Percentiles rank a stretch among this genome's conserved stretches.
Conservation (phyloP, 1,284 basidiomycete species). For the Termitomyces sp. region DNA sequence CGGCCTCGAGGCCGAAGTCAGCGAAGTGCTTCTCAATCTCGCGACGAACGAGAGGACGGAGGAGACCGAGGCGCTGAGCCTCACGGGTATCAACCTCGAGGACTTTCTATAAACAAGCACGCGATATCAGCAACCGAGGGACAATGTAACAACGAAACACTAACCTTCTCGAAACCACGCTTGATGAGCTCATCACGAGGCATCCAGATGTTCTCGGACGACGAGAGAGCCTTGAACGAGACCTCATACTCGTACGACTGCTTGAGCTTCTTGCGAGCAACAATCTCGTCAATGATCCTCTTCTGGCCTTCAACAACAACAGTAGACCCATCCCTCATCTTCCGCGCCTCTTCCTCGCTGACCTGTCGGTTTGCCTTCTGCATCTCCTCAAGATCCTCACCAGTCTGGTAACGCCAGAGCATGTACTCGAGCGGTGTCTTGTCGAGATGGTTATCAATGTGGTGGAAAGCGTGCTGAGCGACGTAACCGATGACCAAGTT, state of each 20-base stretch:
- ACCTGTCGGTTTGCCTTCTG: conserved; percentile 86
- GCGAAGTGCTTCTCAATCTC: conserved; percentile 98
- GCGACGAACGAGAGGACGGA: conserved; percentile 93
- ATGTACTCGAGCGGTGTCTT: conserved; percentile 98
- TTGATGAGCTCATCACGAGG: conserved; percentile 95
- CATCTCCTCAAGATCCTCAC: conserved; percentile 97
- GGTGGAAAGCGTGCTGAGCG: conserved; percentile 98
- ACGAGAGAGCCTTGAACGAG: conserved; percentile 87
- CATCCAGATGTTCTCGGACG: conserved; percentile 96
- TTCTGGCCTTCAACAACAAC: conserved; percentile 92
- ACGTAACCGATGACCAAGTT: conserved; percentile 99
- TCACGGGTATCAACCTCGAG: conserved; percentile 96
- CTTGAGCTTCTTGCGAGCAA: conserved; percentile 94
- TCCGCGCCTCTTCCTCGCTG: conserved; percentile 83
- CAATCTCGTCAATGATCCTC: conserved; percentile 90
- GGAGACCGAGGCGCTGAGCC: conserved; percentile 93
- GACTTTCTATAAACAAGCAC: conserved; percentile 60
- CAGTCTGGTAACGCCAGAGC: conserved; percentile 99
- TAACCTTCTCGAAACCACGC: conserved; percentile 93
- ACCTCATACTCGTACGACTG: conserved; percentile 98
- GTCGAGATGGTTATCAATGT: conserved; percentile 97
- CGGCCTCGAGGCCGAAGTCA: conserved; percentile 94
- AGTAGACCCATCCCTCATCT: conserved; percentile 93
- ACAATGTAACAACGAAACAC: conserved; percentile 13
- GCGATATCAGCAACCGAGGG: conserved; percentile 11